phyloP scores from a whole-genome alignment of 2,329 filamentous ascomycete genomes.

The Phyllosticta citrichinensis region DNA sequence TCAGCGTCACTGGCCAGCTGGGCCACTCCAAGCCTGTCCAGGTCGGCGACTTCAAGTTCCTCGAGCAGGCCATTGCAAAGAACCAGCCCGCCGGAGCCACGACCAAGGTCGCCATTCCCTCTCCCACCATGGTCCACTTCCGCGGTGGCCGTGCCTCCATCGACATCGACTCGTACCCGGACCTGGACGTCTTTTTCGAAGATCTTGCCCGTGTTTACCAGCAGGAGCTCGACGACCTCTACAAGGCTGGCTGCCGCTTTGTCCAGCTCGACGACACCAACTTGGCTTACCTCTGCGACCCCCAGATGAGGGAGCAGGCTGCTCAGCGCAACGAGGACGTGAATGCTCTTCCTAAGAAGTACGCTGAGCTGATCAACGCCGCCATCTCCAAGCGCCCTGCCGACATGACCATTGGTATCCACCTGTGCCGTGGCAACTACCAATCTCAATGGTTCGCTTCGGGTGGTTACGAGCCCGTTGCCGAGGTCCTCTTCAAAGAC shows the following conservation, averaged over 20 bases:
- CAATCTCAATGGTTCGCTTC: conserved; percentile 48
- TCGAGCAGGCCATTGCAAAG: conserved; percentile 38
- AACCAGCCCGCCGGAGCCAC: conserved; percentile 28
- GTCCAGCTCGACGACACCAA: conserved; percentile 52
- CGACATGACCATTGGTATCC: conserved; percentile 48
- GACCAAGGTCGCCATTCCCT: conserved; percentile 48
- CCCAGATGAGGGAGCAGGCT: conserved; percentile 45
- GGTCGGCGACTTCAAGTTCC: conserved; percentile 46
- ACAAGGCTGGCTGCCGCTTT: conserved; percentile 45
- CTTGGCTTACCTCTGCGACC: conserved; percentile 50
- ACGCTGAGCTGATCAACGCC: conserved; percentile 46
- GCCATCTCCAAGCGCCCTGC: conserved; percentile 42
- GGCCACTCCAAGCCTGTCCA: conserved; percentile 45
- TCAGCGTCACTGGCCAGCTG: conserved; percentile 45
- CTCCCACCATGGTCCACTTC: conserved; percentile 52
- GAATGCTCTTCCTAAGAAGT: conserved; percentile 39
- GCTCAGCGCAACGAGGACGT: conserved; percentile 43
- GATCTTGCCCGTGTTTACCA: conserved; percentile 47
- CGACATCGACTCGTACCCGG: conserved; percentile 43
- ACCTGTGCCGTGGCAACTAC: conserved; percentile 49
- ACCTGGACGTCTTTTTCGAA: conserved; percentile 45
- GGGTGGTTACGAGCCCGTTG: conserved; percentile 49
- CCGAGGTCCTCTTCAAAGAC: conserved; percentile 47
- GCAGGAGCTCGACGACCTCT: conserved; percentile 44
- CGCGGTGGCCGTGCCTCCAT: conserved; percentile 45